Base-by-base conservation (phyloP, 192 early-diverging fungal species). In the Coemansia aciculifera region DNA sequence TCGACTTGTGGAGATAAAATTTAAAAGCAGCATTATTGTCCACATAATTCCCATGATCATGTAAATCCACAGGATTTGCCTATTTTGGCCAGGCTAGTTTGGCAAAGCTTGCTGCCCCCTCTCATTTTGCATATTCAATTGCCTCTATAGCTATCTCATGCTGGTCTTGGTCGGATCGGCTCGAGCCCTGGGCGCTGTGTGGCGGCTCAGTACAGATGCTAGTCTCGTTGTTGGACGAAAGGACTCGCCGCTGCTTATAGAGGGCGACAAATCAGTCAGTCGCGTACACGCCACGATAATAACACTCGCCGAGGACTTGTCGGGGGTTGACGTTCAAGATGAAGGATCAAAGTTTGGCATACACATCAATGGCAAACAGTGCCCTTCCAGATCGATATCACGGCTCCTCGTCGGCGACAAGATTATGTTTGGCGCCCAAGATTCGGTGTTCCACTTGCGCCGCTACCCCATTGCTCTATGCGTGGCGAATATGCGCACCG, bases 281-380 rank as follows among this genome's bases (percentile, higher is more conserved):
- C 54, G 77, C 9, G 36, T 31, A 5, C 77, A 79, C 37, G 77
- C 77, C 21, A 71, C 68, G 3, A n/a, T 76, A 24, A 42, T 5
- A 13, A 21, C 54, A 5, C 63, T 38, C 42, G 42, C 64, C 13
- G 43, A 66, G 17, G 59, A 57, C 44, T 23, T 49, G 42, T 37
- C 43, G 0, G 56, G 19, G 8, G 34, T 68, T 32, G 44, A 17
- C 17, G 31, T 72, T 13, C 57, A 38, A 0, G 78, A 81, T 54
- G 29, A 75, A 34, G 73, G 66, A 11, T 81, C 78, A 13, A 81
- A 81, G 64, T 81, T 81, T 67, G 78, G 78, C 34, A 49, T 81
- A 61, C 43, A 69, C 38, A 67, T 81, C 23, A 81, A 81, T 46
- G 78, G 63, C 23, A 34, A 36, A 8, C 69, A 40, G 40, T 69